Evolutionary conservation across 139 green algal genomes (phyloP).

Genomic region (Coelastrella sp.): DNA sequence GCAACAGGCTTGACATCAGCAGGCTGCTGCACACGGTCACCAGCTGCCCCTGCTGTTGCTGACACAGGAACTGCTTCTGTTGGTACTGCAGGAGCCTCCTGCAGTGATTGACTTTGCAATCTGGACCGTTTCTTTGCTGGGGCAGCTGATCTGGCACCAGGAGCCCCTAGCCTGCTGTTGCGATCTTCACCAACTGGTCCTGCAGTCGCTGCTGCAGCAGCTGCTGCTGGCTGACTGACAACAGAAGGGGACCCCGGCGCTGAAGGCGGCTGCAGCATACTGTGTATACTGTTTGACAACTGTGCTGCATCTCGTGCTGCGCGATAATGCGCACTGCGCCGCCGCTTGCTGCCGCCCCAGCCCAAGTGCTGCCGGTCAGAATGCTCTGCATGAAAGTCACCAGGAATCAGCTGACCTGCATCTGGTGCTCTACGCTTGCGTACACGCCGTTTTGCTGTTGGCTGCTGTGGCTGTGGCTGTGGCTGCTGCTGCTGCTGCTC

Average conservation of each 20-base stretch:
- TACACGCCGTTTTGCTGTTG: background rate
- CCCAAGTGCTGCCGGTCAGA: background rate
- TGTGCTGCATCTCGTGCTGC: slow-evolving; percentile 1
- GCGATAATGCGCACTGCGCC: slow-evolving; percentile 4
- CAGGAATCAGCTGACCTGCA: background rate
- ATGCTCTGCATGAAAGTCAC: background rate
- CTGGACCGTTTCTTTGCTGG: background rate
- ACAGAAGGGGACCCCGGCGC: slow-evolving; percentile 21
- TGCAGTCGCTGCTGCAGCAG: background rate
- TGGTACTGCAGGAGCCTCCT: background rate
- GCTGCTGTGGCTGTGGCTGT: background rate
- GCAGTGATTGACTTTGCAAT: background rate
- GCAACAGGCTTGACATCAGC: background rate
- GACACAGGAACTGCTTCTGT: background rate
- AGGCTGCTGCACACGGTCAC: no score
- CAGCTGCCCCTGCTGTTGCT: background rate
- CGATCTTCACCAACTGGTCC: no score
- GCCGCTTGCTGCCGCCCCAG: slow-evolving; percentile 14
- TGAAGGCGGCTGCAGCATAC: slow-evolving; percentile 22
- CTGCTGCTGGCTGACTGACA: slow-evolving; percentile 6
- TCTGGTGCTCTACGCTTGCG: slow-evolving; percentile 29
- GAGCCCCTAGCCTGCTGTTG: background rate
- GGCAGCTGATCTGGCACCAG: background rate
- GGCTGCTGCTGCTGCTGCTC: background rate
- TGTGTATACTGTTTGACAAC: slow-evolving; percentile 33